These are phyloP conservation scores for Cyberlindnera americana DNA, from an alignment of 805 yeast genomes.

Conservation along the genomic window DNA sequence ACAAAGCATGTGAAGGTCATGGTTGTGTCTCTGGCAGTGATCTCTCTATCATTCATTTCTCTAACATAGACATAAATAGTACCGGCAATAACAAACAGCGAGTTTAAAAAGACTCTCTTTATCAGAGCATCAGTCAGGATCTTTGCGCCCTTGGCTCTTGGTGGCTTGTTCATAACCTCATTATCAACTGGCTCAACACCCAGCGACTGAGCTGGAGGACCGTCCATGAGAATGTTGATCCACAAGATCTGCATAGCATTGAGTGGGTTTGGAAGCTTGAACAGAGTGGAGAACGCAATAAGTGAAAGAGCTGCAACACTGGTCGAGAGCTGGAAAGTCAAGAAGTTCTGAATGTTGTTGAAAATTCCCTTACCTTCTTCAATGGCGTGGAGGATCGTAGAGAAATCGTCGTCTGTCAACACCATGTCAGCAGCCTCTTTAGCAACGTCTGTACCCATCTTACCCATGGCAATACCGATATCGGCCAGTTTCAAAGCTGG, in stretches of 20 bases:
- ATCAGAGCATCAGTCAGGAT: constrained; percentile 71
- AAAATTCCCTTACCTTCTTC: constrained; percentile 98
- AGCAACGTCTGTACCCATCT: constrained; percentile 96
- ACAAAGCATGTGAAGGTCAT: constrained; percentile 99
- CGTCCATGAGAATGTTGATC: constrained; percentile 98
- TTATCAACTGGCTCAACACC: constrained; percentile 98
- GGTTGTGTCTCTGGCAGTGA: constrained; percentile 94
- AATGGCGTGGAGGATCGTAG: constrained; percentile 88
- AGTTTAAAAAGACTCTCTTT: constrained; percentile 71
- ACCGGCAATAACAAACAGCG: constrained; percentile 74
- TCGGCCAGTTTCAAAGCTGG: constrained; percentile 97
- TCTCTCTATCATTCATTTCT: constrained; percentile 80
- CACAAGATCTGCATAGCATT: constrained; percentile 98
- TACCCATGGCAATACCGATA: constrained; percentile 92
- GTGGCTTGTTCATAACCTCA: constrained; percentile 95
- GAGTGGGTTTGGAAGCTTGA: constrained; percentile 87
- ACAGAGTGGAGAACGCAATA: constrained; percentile 81
- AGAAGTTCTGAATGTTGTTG: constrained; percentile 89
- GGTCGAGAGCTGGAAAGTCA: constrained; percentile 93
- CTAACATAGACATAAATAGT: constrained; percentile 81
- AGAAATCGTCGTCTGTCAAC: constrained; percentile 92
- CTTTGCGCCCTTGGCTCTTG: constrained; percentile 81
- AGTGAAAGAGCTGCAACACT: constrained; percentile 91
- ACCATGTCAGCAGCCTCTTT: constrained; percentile 99
- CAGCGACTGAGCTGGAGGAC: constrained; percentile 96